Evolutionary conservation across 192 early-diverging fungal species (phyloP), one percentile per base, ranked within the genome.

Genomic region (Rhizophagus prolifer): DNA sequence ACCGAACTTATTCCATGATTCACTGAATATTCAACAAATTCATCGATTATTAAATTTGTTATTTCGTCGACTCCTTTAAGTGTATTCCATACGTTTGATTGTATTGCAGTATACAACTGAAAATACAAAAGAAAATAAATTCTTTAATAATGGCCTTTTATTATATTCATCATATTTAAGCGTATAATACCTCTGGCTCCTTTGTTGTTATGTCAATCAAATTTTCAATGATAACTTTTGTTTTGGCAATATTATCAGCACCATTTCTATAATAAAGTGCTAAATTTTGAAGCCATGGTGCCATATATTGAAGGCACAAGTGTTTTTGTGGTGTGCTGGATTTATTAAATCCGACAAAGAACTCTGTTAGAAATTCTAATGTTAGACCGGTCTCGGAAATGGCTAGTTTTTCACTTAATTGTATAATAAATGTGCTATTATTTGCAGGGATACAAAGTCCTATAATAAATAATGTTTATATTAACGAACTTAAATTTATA

Each of bases 361-460:
- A 90, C 85, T 98, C 97, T 13, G 85, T 87, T 61, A 99, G 79
- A 82, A 99, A 93, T 82, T 96, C 96, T 8, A 97, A 78, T 6
- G 97, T 96, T 76, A 99, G 87, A 54, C 91, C 86, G 0, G 89
- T 91, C 59, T 94, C 91, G 1, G 89, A 87, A 58, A 80, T 68
- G 38, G 96, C 95, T 38, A 99, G 82, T 14, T 89, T 87, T 75
- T 90, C 90, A 81, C 95, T 96, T 74, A 99, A 91, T 4, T 86
- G 80, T 74, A 89, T 81, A 59, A 97, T 90, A 80, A 96, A 98
- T 16, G 90, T 81, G 19, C 91, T 87, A 80, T 91, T 95, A 79
- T 97, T 97, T 31, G 90, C 89, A 34, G 97, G 97, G 65, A 98
- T 88, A 72, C 95, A 96, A 19, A 96, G 81, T 74, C 92, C 94